Percentiles rank a stretch among this genome's conserved stretches.
These are phyloP conservation scores for Alternaria triticina DNA, from an alignment of 2,329 filamentous ascomycete species.

Conservation along the genomic window DNA sequence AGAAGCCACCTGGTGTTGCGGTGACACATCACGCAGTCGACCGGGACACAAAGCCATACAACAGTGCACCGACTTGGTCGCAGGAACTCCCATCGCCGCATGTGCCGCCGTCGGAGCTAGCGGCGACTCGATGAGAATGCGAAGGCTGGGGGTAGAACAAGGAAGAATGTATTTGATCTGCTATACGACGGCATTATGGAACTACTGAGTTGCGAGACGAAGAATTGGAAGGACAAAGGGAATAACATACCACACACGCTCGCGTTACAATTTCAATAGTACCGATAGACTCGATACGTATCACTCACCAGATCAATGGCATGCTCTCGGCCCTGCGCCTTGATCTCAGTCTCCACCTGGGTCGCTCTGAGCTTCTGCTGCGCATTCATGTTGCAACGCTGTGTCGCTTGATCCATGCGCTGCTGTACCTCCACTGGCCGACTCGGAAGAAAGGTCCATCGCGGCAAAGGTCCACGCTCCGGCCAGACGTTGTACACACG, in stretches of 20 bases:
- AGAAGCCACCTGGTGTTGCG: background rate
- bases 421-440: background rate
- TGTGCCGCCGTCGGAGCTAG: background rate
- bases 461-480: slow-evolving; percentile 1
- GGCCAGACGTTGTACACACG: background rate
- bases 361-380: slow-evolving; percentile 1
- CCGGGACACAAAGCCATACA: background rate
- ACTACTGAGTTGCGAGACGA: too few species aligned
- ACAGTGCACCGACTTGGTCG: background rate
- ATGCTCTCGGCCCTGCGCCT: background rate
- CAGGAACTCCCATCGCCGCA: background rate
- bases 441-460: background rate
- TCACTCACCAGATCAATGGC: background rate
- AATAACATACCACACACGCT: background rate
- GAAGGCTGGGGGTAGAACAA: background rate
- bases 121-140: background rate
- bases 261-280: background rate
- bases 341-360: background rate
- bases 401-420: background rate
- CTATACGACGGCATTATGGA: too few species aligned
- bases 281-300: background rate
- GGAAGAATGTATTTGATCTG: background rate
- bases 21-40: background rate
- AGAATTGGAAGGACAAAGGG: too few species aligned
- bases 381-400: background rate